Percentiles rank a stretch among this genome's conserved stretches.
These are phyloP conservation scores for Xylaria sp. DNA, from an alignment of 2,329 filamentous ascomycete species.

Conservation along the genomic window DNA sequence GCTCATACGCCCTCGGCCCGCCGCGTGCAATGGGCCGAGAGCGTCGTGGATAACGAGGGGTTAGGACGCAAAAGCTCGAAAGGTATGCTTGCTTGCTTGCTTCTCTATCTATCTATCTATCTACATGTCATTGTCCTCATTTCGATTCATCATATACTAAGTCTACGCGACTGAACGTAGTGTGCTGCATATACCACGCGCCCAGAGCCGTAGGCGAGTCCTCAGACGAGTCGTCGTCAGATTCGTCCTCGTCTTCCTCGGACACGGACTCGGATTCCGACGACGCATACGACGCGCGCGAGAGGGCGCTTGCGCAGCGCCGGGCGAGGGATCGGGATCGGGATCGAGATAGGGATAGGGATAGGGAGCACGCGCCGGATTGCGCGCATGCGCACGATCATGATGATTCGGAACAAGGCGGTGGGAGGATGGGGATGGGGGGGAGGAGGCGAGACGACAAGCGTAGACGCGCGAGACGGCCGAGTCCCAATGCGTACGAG, in stretches of 20 bases:
- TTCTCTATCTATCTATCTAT: neutral
- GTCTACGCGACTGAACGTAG: slow-evolving; percentile 57
- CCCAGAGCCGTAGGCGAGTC: slow-evolving; percentile 85
- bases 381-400: slow-evolving; percentile 47
- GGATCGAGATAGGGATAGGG: slow-evolving; percentile 41
- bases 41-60: slow-evolving; percentile 94
- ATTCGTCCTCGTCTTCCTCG: slow-evolving; percentile 62
- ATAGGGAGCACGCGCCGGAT: slow-evolving; percentile 42
- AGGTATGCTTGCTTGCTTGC: slow-evolving; percentile 72
- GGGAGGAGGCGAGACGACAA: slow-evolving; percentile 20
- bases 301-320: slow-evolving; percentile 46
- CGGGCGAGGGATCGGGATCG: slow-evolving; percentile 42
- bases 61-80: slow-evolving; percentile 95
- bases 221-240: slow-evolving; percentile 62
- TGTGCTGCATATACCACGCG: slow-evolving; percentile 99
- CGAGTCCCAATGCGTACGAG: slow-evolving; percentile 86
- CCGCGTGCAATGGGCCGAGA: slow-evolving; percentile 90
- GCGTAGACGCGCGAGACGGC: slow-evolving; percentile 55
- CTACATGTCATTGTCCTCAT: neutral
- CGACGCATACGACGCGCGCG: slow-evolving; percentile 44
- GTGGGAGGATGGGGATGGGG: slow-evolving; percentile 49
- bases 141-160: slow-evolving; percentile 2
- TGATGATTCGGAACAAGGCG: slow-evolving; percentile 44
- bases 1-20: slow-evolving; percentile 60
- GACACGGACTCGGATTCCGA: slow-evolving; percentile 60